phyloP scores from a whole-genome alignment of 805 yeast species.

The Huiozyma naganishii region DNA sequence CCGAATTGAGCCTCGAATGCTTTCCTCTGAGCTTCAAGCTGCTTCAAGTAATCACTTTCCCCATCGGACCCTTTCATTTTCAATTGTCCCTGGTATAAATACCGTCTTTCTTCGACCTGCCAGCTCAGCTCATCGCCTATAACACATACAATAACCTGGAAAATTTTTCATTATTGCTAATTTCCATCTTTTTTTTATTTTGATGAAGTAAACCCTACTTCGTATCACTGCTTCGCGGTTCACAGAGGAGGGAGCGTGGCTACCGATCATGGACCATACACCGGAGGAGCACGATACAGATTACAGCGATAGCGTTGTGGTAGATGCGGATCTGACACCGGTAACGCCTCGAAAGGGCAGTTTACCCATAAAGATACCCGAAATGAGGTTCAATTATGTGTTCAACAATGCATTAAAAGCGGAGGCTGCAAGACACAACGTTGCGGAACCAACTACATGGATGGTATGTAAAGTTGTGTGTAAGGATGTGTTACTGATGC shows the following conservation, averaged over 20 bases:
- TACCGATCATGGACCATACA: too few species aligned
- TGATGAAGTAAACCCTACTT: too few species aligned
- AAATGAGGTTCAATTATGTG: conserved; percentile 55
- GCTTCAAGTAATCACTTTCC: conserved; percentile 15
- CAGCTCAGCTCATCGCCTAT: conserved; percentile 4
- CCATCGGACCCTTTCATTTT: conserved; percentile 1
- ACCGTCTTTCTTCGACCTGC: background rate
- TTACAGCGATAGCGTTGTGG: too few species aligned
- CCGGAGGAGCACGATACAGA: too few species aligned
- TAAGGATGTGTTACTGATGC: conserved; percentile 43
- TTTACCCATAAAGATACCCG: conserved; percentile 35
- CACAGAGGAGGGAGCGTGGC: too few species aligned
- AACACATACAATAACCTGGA: background rate
- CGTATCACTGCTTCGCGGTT: too few species aligned
- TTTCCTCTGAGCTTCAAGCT: conserved; percentile 42
- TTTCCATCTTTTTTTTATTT: too few species aligned
- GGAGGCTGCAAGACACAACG: conserved; percentile 17
- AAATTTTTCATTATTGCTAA: too few species aligned
- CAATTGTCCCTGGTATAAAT: background rate
- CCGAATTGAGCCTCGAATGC: conserved; percentile 61
- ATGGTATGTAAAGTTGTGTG: conserved; percentile 32
- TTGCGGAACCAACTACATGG: conserved; percentile 7
- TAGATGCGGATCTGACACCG: too few species aligned
- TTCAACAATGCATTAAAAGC: conserved; percentile 34
- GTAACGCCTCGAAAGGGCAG: too few species aligned